Evolutionary conservation across 331 rosid genomes (phyloP), one percentile per base, ranked within the genome.

Genomic region (Spiraea crenata): DNA sequence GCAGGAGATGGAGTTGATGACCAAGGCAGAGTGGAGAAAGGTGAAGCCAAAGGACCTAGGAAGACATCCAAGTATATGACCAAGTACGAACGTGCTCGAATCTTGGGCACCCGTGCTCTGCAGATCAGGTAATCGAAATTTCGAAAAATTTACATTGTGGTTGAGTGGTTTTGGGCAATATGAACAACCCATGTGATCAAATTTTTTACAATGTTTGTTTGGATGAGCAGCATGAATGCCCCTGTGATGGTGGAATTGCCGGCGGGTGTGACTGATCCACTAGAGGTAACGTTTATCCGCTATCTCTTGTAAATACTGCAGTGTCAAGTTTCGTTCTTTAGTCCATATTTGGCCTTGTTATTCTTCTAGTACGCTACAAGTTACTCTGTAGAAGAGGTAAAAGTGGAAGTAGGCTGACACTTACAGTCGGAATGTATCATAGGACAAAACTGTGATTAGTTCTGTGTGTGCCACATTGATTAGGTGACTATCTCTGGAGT

Each of bases 211-310:
- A 25, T 2, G 11, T 20, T 55, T 4, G 20, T 57, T 71, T 67
- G 71, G 15, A 46, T 81, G 71, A 16, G 58, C 97, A 90, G 97
- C 81, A 90, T 91, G 97, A 93, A 93, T 65, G 99, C 99, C 25
- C 99, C 98, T 75, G 97, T 93, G 15, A 90, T 93, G 97, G 97
- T 91, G 1, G 97, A 91, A 86, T 80, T 93, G 82, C 31, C 31
- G 31, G 97, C 89, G 82, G 96, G 99, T 54, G 99, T 90, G 77
- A 93, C 97, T 56, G 99, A 93, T 63, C 97, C 98, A n/a, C 97
- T 93, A 41, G 97, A 93, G 96, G 98, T 92, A 67, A 75, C 39
- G 12, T 25, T 34, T 40, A 16, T 40, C 48, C 20, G 16, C 3
- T 31, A 57, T 4, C 40, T 3, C 40, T 31, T 0, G 0, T 25